phyloP scores from a whole-genome alignment of 2,329 filamentous ascomycete genomes.

The Sclerotinia trifoliorum region DNA sequence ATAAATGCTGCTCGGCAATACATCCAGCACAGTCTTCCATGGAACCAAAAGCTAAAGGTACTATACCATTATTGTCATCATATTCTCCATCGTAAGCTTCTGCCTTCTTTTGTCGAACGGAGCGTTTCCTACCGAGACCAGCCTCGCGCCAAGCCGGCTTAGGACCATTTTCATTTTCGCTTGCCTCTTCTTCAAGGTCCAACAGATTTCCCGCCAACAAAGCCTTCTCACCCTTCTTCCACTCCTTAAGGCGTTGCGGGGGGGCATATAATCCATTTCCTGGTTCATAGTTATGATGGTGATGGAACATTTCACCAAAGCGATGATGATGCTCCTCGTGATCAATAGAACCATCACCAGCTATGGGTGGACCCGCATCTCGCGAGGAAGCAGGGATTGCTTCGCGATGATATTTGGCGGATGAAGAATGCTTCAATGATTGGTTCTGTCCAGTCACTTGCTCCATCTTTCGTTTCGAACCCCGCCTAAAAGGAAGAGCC shows the following conservation, averaged over 20 bases:
- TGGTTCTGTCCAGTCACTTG: slow-evolving; percentile 34
- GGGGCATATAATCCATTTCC: slow-evolving; percentile 57
- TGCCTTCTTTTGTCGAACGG: slow-evolving; percentile 46
- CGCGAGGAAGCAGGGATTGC: slow-evolving; percentile 31
- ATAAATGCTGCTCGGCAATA: slow-evolving; percentile 24
- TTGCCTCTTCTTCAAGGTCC: slow-evolving; percentile 51
- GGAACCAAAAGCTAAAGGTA: slow-evolving; percentile 26
- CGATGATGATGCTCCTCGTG: slow-evolving; percentile 31
- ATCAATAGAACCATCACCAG: slow-evolving; percentile 14
- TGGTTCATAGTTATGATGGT: slow-evolving; percentile 40
- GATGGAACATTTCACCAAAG: slow-evolving; percentile 37
- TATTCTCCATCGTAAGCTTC: slow-evolving; percentile 67
- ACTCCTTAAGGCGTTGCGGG: slow-evolving; percentile 65
- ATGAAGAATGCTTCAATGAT: slow-evolving; percentile 22
- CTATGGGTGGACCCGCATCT: slow-evolving; percentile 28
- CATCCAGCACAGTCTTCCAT: slow-evolving; percentile 27
- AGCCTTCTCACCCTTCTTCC: slow-evolving; percentile 66
- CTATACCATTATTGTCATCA: slow-evolving; percentile 59
- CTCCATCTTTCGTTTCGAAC: slow-evolving; percentile 35
- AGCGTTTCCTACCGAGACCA: slow-evolving; percentile 44
- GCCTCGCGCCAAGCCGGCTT: slow-evolving; percentile 76
- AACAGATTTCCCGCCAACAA: slow-evolving; percentile 58
- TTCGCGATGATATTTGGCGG: slow-evolving; percentile 22
- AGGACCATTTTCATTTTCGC: slow-evolving; percentile 47
- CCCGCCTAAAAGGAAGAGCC: slow-evolving; percentile 32